A percentile compares a stretch with the other conserved stretches of the same genome.
phyloP scores from a whole-genome alignment of 768 basidiomycete genomes.

The Rhodosporidiobolus odoratus region DNA sequence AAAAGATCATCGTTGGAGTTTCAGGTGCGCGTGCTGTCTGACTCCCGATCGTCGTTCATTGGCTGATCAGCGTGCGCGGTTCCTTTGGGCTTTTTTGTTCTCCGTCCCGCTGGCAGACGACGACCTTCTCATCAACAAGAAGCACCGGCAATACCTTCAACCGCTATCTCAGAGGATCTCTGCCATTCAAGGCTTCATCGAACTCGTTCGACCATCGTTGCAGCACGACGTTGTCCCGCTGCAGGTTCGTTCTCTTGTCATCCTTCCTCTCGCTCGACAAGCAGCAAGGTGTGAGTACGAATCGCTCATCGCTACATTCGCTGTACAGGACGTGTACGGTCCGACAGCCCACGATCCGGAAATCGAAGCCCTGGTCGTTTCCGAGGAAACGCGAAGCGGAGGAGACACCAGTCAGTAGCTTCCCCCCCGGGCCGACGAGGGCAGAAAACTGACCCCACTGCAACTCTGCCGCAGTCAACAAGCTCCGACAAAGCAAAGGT shows the following conservation, averaged over 20 bases:
- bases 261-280: background rate
- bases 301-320: background rate
- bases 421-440: background rate
- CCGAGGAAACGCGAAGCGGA: slow-evolving; percentile 76
- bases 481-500: slow-evolving; percentile 55
- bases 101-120: slow-evolving; percentile 55
- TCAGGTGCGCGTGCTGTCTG: slow-evolving; percentile 55
- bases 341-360: slow-evolving; percentile 82
- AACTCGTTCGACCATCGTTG: slow-evolving; percentile 63
- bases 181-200: slow-evolving; percentile 63
- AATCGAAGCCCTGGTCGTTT: slow-evolving; percentile 87
- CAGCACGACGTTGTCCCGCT: slow-evolving; percentile 67
- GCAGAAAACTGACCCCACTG: slow-evolving; percentile 2
- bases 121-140: slow-evolving; percentile 63
- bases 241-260: slow-evolving; percentile 45
- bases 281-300: background rate
- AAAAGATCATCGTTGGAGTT: slow-evolving; percentile 83
- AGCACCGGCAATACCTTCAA: slow-evolving; percentile 64
- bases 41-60: too few relatives aligned
- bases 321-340: slow-evolving; percentile 69
- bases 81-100: background rate
- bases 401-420: slow-evolving; percentile 58
- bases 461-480: slow-evolving; percentile 57
- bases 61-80: too few relatives aligned
- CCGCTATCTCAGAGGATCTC: slow-evolving; percentile 56